Base-by-base conservation (phyloP, 2,329 filamentous ascomycete genomes). In the Fusarium neocosmosporiellum region DNA sequence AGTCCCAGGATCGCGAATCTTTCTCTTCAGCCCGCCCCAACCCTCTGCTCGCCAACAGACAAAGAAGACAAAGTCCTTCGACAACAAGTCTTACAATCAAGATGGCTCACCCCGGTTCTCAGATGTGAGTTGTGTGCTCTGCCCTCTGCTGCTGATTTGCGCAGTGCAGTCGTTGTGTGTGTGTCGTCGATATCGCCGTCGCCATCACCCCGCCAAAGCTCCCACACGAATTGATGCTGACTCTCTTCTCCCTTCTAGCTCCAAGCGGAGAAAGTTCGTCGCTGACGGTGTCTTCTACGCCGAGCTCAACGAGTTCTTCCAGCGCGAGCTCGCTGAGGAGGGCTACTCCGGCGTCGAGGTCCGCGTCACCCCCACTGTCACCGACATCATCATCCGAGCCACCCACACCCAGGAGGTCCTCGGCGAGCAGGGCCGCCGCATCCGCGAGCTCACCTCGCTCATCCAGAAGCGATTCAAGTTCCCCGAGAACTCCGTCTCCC, bases 381-480 rank as follows among this genome's bases (percentile, higher is more conserved):
- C 96, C 90, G 96, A 98, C 89, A 98, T 98, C 92, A 98, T 99
- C 92, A 97, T 99, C 91, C 96, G 96, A 87, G 96, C 96, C 85
- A 99, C 96, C 84, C 96, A 99, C 93, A 99, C 96, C 84, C 96
- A 99, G 90, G 97, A 99, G 90, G 97, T 99, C 81, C 94, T 99
- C 83, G 96, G 96, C 84, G 96, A 99, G 93, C 96, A 99, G 91
- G 96, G 96, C 84, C 95, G 96, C 89, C 94, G 96, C 89, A 99
- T 99, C 88, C 96, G 96, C 87, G 96, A 99, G 91, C 95, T 99
- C 88, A 99, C 96, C 85, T 98, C 95, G 83, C 93, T 99, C 85
- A 99, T 99, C 91, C 97, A 99, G 91, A 98, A 99, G 94, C 95
- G 96, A 85, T 99, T 99, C 94, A 98, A 98, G 91, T 99, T 99